A percentile compares a stretch with the other conserved stretches of the same genome.
Evolutionary conservation across 768 basidiomycete species (phyloP).

Genomic region (Suillus fuscotomentosus): DNA sequence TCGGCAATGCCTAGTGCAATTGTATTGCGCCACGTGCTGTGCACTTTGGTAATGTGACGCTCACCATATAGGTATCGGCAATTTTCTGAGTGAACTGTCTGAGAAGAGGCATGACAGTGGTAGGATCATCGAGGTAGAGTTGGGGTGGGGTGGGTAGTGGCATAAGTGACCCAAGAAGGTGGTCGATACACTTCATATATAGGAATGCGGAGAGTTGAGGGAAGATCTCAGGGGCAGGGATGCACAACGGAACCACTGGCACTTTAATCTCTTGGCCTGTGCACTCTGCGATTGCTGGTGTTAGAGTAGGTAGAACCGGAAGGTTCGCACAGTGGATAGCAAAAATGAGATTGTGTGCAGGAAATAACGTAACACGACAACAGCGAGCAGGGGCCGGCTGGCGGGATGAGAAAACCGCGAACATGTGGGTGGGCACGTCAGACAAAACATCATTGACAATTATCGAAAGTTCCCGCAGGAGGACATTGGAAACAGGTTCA

Average conservation of each 20-base stretch:
- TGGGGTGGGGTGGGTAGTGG: constrained; percentile 37
- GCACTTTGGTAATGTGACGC: constrained; percentile 32
- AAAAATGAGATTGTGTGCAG: constrained; percentile 36
- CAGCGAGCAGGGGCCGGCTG: constrained; percentile 18
- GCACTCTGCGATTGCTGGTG: constrained; percentile 9
- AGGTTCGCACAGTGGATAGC: constrained; percentile 30
- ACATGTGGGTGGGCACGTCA: constrained; percentile 32
- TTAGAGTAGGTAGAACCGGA: constrained; percentile 18
- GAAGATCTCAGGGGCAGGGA: constrained; percentile 74
- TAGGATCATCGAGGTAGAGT: constrained; percentile 25
- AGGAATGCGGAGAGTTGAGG: constrained; percentile 62
- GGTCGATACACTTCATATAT: constrained; percentile 60
- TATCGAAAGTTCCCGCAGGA: constrained; percentile 27
- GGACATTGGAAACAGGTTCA: constrained; percentile 15
- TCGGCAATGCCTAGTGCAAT: constrained; percentile 52
- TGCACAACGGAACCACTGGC: constrained; percentile 66
- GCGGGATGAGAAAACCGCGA: constrained; percentile 27
- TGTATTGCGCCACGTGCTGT: constrained; percentile 52
- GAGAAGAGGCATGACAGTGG: constrained; percentile 14
- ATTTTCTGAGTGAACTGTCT: constrained; percentile 16
- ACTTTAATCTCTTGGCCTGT: constrained; percentile 31
- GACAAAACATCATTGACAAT: constrained; percentile 29
- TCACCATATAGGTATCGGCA: constrained; percentile 13
- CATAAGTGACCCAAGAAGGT: constrained; percentile 62
- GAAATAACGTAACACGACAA: constrained; percentile 33